phyloP scores from a whole-genome alignment of 2,329 filamentous ascomycete species.

The Botryotinia convoluta region DNA sequence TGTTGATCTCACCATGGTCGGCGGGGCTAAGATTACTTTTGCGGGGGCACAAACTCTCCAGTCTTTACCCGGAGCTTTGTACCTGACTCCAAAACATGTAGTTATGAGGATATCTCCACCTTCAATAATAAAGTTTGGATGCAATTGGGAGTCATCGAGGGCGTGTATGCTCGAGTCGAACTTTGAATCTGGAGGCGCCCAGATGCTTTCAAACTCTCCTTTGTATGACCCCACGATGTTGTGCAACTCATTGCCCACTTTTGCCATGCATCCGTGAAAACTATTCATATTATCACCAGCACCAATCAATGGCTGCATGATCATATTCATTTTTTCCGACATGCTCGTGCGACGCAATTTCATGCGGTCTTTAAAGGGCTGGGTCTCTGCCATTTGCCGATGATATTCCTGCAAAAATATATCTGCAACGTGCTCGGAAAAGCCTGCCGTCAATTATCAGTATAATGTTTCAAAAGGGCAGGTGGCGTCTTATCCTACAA shows the following conservation, averaged over 20 bases:
- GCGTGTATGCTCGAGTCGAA: not conserved
- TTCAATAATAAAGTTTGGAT: not conserved
- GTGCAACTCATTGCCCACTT: not conserved
- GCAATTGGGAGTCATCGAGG: not conserved
- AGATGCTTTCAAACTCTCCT: not conserved
- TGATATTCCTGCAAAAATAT: not conserved
- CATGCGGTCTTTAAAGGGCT: not conserved
- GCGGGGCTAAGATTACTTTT: not conserved
- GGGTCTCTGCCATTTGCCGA: not conserved
- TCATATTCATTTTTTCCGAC: not conserved
- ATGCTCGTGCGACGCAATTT: not conserved
- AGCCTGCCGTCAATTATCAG: not conserved
- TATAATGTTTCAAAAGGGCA: not conserved
- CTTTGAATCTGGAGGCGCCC: not conserved
- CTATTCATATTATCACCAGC: not conserved
- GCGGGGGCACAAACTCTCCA: not conserved
- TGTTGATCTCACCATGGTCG: not conserved
- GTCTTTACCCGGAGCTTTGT: not conserved
- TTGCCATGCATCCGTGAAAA: not conserved
- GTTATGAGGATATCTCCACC: not conserved
- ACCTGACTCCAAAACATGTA: not conserved
- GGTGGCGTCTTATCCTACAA: not conserved
- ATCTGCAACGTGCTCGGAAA: not conserved
- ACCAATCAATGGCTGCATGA: conserved; percentile 11
- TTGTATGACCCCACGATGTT: not conserved